Evolutionary conservation across 176 grass and related monocot genomes (phyloP), one percentile per base, ranked within the genome.

Genomic region (Eremochloa ophiuroides): DNA sequence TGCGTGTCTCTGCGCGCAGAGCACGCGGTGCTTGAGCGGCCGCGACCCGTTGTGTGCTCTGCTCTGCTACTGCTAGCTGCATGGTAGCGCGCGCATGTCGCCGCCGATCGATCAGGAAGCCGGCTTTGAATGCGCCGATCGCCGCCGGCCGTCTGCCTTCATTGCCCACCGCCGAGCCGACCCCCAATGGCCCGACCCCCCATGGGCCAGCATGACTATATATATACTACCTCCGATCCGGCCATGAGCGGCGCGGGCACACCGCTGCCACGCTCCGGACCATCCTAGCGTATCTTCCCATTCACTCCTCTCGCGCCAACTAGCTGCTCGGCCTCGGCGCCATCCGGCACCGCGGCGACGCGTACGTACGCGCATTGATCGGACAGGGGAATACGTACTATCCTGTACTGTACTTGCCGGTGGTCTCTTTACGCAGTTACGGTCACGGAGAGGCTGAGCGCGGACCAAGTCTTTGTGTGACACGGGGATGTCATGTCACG

Each of bases 211-310:
- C n/a, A n/a, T n/a, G n/a, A n/a, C n/a, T n/a, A n/a, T n/a, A n/a
- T n/a, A n/a, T n/a, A n/a, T n/a, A n/a, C n/a, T n/a, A n/a, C 23
- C 38, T 12, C 1, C 40, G 5, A 25, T 6, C 20, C 10, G 20
- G 35, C 66, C 34, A 20, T 23, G 20, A 0, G 68, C 44, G 47
- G 47, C 71, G 71, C 71, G 6, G 63, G 63, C 77, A 68, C 77
- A 38, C 77, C 77, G 75, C 25, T 46, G 59, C 75, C 75, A 63
- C 59, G 30, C 42, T 35, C 26, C 74, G 13, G 53, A 79, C 61
- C 61, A 48, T 66, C 61, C 42, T 79, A 66, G 2, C 41, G 28
- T 15, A 17, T 30, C 28, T 64, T 27, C 12, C 5, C 22, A 12
- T 14, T 27, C 59, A 62, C 10, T 23, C 34, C 20, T 69, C 35